Conservation (phyloP, 768 basidiomycete genomes). For the Termitomyces sp. region DNA sequence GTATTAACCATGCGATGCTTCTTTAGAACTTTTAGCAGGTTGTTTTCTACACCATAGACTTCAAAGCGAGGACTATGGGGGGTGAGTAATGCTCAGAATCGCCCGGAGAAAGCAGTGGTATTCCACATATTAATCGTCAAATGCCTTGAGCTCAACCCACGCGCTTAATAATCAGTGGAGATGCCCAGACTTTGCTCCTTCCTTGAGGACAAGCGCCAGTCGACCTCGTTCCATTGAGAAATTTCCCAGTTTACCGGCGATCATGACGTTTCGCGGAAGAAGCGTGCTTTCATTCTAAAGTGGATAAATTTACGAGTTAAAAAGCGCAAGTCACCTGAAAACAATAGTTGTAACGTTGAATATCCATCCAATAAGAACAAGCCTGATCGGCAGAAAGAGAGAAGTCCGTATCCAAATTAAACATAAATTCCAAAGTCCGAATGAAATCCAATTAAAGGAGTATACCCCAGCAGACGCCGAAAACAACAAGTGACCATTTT, state of each 20-base stretch:
- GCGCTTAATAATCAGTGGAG: not conserved
- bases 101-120: not conserved
- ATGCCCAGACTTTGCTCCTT: not conserved
- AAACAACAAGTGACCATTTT: not conserved
- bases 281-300: not conserved
- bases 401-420: not conserved
- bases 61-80: not conserved
- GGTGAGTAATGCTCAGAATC: not conserved
- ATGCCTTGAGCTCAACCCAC: too few relatives aligned
- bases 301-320: not conserved
- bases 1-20: not conserved
- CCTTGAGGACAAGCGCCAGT: not conserved
- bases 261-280: not conserved
- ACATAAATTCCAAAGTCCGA: not conserved
- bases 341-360: not conserved
- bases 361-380: not conserved
- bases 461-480: constrained; percentile 5
- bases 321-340: not conserved
- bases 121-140: too few relatives aligned
- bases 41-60: not conserved
- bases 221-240: not conserved
- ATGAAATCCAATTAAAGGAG: constrained; percentile 1
- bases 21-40: not conserved
- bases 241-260: not conserved
- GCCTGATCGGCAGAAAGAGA: not conserved